phyloP scores from a whole-genome alignment of 2,329 filamentous ascomycete genomes.

The Trichoderma sp. region DNA sequence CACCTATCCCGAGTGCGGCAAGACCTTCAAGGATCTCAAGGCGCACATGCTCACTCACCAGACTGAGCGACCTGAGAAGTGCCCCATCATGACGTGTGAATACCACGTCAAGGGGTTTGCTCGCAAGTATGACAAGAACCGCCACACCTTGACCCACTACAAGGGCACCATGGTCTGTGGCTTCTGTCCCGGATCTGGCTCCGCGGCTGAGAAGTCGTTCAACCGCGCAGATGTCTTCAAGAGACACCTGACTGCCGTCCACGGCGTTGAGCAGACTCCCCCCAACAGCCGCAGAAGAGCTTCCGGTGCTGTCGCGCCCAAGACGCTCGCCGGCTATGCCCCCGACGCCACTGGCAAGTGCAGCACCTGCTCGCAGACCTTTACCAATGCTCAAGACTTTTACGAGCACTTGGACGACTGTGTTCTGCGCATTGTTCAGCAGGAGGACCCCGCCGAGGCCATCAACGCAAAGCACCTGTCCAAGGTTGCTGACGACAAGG shows the following conservation, averaged over 20 bases:
- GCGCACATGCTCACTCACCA: conserved; percentile 95
- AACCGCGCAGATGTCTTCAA: conserved; percentile 97
- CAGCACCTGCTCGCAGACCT: conserved; percentile 87
- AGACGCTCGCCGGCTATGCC: conserved; percentile 69
- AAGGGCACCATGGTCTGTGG: conserved; percentile 97
- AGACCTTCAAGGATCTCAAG: conserved; percentile 85
- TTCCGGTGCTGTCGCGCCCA: conserved; percentile 43
- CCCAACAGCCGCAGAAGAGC: conserved; percentile 83
- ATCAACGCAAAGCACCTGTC: conserved; percentile 66
- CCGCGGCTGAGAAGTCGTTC: conserved; percentile 88
- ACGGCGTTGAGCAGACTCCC: conserved; percentile 88
- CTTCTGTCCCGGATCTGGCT: conserved; percentile 87
- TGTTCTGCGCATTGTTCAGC: conserved; percentile 67
- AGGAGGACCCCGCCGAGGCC: conserved; percentile 66
- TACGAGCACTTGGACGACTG: conserved; percentile 92
- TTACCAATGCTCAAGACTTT: conserved; percentile 93
- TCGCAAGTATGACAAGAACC: conserved; percentile 93
- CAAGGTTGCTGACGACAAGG: conserved; percentile 62
- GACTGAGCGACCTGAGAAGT: conserved; percentile 88
- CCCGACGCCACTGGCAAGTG: conserved; percentile 88
- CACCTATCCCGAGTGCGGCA: conserved; percentile 79
- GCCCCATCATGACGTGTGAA: conserved; percentile 86
- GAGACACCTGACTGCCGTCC: conserved; percentile 83
- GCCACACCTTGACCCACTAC: conserved; percentile 92
- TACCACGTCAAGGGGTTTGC: conserved; percentile 92